Evolutionary conservation across 2,329 filamentous ascomycete species (phyloP).

Genomic region (Ophiostoma australiae): DNA sequence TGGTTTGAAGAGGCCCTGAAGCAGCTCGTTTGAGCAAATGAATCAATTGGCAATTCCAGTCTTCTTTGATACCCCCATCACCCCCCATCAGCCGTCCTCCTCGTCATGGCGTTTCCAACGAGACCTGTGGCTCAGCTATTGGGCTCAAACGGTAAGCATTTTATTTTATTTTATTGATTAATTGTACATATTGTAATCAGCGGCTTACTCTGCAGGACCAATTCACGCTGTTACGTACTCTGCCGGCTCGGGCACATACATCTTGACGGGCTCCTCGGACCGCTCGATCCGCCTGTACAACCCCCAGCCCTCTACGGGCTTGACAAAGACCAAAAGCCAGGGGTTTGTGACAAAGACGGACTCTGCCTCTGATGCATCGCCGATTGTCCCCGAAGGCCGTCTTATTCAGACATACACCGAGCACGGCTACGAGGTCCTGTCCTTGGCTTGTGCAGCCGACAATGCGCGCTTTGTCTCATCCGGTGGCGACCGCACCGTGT

Average conservation of each 20-base stretch:
- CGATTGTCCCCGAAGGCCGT: slow-evolving; percentile 41
- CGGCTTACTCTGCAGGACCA: slow-evolving; percentile 48
- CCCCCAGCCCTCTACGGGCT: slow-evolving; percentile 49
- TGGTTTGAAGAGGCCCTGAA: neutral
- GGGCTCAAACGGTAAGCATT: slow-evolving; percentile 52
- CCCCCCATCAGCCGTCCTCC: neutral
- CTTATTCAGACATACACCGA: slow-evolving; percentile 85
- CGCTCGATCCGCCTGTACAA: slow-evolving; percentile 84
- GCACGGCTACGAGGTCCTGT: slow-evolving; percentile 88
- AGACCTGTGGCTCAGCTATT: slow-evolving; percentile 52
- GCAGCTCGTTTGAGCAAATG: neutral
- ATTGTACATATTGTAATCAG: neutral
- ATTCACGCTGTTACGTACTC: slow-evolving; percentile 71
- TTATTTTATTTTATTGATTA: neutral
- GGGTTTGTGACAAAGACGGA: slow-evolving; percentile 23
- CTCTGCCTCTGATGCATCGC: slow-evolving; percentile 36
- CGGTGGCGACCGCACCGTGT: slow-evolving; percentile 85
- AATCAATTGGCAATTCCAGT: neutral
- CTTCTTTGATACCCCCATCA: neutral
- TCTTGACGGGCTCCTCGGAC: slow-evolving; percentile 83
- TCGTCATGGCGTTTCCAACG: slow-evolving; percentile 43
- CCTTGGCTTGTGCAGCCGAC: slow-evolving; percentile 65
- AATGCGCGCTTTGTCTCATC: slow-evolving; percentile 83
- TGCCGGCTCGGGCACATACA: slow-evolving; percentile 65
- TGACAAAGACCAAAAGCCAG: slow-evolving; percentile 8